Evolutionary conservation across 148 eudicot genomes (phyloP), one percentile per base, ranked within the genome.

Genomic region (Vaccinium darrowii): DNA sequence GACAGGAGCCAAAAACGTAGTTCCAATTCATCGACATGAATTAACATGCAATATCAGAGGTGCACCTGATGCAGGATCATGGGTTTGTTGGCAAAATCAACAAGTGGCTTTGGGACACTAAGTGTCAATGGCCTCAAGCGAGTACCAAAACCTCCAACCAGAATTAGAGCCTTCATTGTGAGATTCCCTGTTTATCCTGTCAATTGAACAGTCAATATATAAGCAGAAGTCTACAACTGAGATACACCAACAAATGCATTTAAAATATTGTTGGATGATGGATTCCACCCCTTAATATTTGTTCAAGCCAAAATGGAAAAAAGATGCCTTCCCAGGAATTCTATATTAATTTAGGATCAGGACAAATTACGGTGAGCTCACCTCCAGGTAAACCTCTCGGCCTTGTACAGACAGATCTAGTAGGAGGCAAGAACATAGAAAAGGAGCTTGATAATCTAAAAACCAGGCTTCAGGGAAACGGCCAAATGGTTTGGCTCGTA

Each of bases 121-220:
- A 95, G 94, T 1, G 99, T 97, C 88, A 97, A 85, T 56, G 99
- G 99, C 94, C 98, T 94, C 90, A 97, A 85, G 82, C 99, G 93
- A 78, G 98, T 97, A 23, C 99, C 99, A 78, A 94, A 97, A 1
- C 99, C 99, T 86, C 99, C 99, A 87, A 95, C 99, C 81, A 97
- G 99, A 88, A 97, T 97, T 79, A 97, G 90, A 36, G 99, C 99
- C 95, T 97, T 97, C 99, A 97, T 97, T 81, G 86, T 90, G 76
- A 83, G 82, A 52, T 21, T 15, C 58, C 85, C 86, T 84, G 83
- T 58, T 76, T 58, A 57, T 25, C 84, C 80, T 79, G 75, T 52
- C 69, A 33, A 84, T 43, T n/a, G 81, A 67, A 82, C 77, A 75
- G 52, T 81, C 78, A 91, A 76, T 79, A 62, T 78, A 12, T 16